Conservation (phyloP, 257 asterid genomes). For the Leonotis leonurus region DNA sequence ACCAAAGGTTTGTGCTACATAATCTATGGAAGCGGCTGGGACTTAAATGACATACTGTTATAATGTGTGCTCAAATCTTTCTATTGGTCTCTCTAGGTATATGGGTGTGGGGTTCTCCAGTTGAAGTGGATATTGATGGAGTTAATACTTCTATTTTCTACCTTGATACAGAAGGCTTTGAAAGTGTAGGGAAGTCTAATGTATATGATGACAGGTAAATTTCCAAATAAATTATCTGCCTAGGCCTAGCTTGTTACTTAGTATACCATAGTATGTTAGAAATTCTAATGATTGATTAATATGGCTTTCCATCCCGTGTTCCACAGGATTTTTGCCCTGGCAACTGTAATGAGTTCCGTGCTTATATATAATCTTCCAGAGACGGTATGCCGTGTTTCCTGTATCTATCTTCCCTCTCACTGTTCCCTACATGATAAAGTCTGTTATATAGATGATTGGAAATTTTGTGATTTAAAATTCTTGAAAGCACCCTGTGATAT, state of each 20-base stretch:
- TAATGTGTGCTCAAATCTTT: background rate
- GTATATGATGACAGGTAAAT: slow-evolving; percentile 91
- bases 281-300: slow-evolving; percentile 1
- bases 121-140: slow-evolving; percentile 70
- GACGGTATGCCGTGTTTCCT: slow-evolving; percentile 60
- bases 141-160: slow-evolving; percentile 82
- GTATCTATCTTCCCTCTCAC: slow-evolving; percentile 15
- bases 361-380: slow-evolving; percentile 94
- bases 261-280: background rate
- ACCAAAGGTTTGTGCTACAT: slow-evolving; percentile 63
- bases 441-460: background rate
- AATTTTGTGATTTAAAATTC: background rate
- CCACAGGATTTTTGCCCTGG: slow-evolving; percentile 85
- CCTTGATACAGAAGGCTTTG: slow-evolving; percentile 98
- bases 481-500: background rate
- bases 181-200: slow-evolving; percentile 96
- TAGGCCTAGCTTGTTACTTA: background rate
- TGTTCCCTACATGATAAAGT: background rate
- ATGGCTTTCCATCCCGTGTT: slow-evolving; percentile 9
- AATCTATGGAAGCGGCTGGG: slow-evolving; percentile 2
- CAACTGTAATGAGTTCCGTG: slow-evolving; percentile 94
- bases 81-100: slow-evolving; percentile 46
- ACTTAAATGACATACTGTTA: background rate
- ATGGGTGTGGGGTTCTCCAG: slow-evolving; percentile 96
- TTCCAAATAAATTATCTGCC: no score